phyloP scores from a whole-genome alignment of 345 rosid genomes.

The Ceriops tagal region DNA sequence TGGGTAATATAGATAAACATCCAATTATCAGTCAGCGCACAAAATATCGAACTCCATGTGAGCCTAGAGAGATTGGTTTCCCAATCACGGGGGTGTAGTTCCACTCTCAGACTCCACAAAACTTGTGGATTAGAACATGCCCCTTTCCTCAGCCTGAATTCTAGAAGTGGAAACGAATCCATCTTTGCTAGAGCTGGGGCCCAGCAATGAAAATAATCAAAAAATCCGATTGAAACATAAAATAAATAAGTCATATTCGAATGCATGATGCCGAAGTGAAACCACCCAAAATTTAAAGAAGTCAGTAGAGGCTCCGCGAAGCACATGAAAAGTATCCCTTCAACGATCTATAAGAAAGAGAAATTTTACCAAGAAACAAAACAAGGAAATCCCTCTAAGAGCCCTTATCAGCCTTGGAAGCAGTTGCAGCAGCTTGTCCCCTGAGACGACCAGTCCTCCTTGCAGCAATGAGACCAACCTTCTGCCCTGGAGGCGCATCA shows the following conservation, averaged over 20 bases:
- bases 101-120: no score
- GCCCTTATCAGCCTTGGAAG: constrained; percentile 52
- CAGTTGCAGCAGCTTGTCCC: constrained; percentile 72
- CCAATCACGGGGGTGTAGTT: no score
- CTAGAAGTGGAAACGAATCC: neutral
- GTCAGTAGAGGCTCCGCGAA: neutral
- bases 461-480: constrained; percentile 6
- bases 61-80: no score
- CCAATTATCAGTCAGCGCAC: no score
- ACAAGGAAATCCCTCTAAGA: constrained; percentile 15
- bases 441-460: constrained; percentile 27
- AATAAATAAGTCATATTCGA: neutral
- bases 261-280: neutral
- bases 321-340: neutral
- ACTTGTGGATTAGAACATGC: no score
- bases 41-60: no score
- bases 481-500: constrained; percentile 2
- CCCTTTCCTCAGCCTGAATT: neutral
- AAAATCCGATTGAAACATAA: neutral
- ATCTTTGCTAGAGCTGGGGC: no score
- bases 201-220: neutral
- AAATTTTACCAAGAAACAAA: neutral
- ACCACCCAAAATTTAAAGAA: neutral
- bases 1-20: no score
- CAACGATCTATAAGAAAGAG: neutral